These are phyloP conservation scores for Bryoerythrophyllum caledonicum DNA, from an alignment of 225 moss, liverwort and hornwort species.

Conservation along the genomic window DNA sequence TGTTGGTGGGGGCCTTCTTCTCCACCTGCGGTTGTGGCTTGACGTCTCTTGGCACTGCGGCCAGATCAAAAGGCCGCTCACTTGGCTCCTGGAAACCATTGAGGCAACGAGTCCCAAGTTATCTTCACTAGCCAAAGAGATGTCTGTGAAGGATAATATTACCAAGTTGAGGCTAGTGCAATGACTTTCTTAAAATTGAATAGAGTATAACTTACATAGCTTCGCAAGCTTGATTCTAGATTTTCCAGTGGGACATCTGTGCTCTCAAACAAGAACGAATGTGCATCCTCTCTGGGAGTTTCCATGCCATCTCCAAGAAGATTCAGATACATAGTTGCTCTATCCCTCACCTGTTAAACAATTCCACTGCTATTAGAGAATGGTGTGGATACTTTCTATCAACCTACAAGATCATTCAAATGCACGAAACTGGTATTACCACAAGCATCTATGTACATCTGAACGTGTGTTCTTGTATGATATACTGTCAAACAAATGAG, in stretches of 20 bases:
- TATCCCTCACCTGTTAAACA: constrained; percentile 58
- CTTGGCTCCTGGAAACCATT: constrained; percentile 52
- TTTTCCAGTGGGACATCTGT: constrained; percentile 63
- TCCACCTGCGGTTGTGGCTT: constrained; percentile 54
- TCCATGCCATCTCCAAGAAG: constrained; percentile 51
- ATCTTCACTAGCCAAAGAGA: neutral
- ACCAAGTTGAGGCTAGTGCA: neutral
- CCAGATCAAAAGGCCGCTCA: constrained; percentile 71
- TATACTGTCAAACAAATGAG: neutral
- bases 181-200: neutral
- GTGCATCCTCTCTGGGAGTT: constrained; percentile 27
- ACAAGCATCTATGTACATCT: neutral
- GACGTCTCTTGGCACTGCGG: constrained; percentile 59
- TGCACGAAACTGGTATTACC: neutral
- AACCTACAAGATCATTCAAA: constrained; percentile 2
- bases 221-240: constrained; percentile 58
- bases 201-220: constrained; percentile 48
- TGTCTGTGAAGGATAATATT: neutral
- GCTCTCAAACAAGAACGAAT: constrained; percentile 47
- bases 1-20: constrained; percentile 63
- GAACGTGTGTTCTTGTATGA: neutral
- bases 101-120: neutral
- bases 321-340: constrained; percentile 66
- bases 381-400: neutral
- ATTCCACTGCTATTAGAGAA: constrained; percentile 3